phyloP scores from a whole-genome alignment of 495 filamentous ascomycete species.

The Amorphotheca resinae region DNA sequence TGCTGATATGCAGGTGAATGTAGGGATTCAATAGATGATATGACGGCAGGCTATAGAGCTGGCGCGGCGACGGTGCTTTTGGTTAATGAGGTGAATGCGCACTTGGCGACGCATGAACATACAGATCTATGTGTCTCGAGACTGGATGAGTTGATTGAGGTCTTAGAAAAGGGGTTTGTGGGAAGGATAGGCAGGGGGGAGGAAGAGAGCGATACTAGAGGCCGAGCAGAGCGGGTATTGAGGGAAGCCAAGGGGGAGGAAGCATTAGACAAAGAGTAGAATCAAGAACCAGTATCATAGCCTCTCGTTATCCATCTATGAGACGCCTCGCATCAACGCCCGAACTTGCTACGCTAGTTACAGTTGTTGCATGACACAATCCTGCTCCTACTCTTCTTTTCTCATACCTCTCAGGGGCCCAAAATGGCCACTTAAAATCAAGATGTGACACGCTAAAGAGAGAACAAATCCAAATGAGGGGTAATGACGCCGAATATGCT shows the following conservation, averaged over 20 bases:
- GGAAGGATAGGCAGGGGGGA: constrained; percentile 23
- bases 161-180: constrained; percentile 56
- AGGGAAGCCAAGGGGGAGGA: constrained; percentile 10
- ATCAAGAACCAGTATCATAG: background rate
- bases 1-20: background rate
- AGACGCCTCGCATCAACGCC: constrained; percentile 13
- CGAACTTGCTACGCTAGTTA: constrained; percentile 5
- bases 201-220: constrained; percentile 15
- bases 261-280: background rate
- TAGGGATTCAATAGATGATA: constrained; percentile 87
- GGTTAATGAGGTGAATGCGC: constrained; percentile 64
- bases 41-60: constrained; percentile 74
- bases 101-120: constrained; percentile 61
- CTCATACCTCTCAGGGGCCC: too few species aligned
- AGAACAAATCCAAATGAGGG: background rate
- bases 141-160: constrained; percentile 57
- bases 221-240: constrained; percentile 12
- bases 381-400: background rate
- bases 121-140: constrained; percentile 58
- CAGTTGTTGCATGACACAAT: background rate
- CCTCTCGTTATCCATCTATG: background rate
- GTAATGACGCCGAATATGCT: constrained; percentile 15
- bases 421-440: too few species aligned
- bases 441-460: background rate
- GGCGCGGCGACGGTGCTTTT: constrained; percentile 85